phyloP scores from a whole-genome alignment of 257 asterid genomes.

The Capsicum baccatum region DNA sequence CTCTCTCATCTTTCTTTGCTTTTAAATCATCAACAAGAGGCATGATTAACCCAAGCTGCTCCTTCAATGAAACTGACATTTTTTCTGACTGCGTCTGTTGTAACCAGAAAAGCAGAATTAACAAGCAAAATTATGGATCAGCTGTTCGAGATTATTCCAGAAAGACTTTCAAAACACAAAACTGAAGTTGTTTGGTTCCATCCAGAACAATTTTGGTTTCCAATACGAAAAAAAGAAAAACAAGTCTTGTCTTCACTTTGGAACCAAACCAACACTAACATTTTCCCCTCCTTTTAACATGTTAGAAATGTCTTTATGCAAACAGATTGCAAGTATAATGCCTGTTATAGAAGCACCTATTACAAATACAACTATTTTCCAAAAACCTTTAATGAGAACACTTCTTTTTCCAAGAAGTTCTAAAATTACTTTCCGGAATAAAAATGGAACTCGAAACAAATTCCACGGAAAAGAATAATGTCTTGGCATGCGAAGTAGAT shows the following conservation, averaged over 20 bases:
- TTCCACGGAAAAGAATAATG: neutral
- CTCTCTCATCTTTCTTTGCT: conserved; percentile 71
- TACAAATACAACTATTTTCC: neutral
- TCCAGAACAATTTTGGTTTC: neutral
- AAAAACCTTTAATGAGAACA: neutral
- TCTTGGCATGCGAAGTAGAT: no score
- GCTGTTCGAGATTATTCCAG: neutral
- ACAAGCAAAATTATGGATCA: conserved; percentile 25
- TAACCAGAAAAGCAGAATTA: conserved; percentile 32
- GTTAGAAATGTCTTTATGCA: neutral
- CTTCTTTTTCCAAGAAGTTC: neutral
- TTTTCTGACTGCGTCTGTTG: conserved; percentile 63
- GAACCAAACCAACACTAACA: neutral
- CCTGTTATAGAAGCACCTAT: neutral
- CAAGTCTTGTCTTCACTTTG: neutral
- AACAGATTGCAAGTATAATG: neutral
- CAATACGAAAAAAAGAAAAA: neutral
- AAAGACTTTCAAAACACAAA: neutral
- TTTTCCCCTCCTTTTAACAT: neutral
- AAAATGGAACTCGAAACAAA: neutral
- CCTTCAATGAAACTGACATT: conserved; percentile 65
- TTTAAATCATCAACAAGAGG: conserved; percentile 81
- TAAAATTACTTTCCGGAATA: neutral
- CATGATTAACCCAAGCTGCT: conserved; percentile 69
- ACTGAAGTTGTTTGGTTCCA: neutral